phyloP scores from a whole-genome alignment of 768 basidiomycete genomes.

The Hypsizygus marmoreus region DNA sequence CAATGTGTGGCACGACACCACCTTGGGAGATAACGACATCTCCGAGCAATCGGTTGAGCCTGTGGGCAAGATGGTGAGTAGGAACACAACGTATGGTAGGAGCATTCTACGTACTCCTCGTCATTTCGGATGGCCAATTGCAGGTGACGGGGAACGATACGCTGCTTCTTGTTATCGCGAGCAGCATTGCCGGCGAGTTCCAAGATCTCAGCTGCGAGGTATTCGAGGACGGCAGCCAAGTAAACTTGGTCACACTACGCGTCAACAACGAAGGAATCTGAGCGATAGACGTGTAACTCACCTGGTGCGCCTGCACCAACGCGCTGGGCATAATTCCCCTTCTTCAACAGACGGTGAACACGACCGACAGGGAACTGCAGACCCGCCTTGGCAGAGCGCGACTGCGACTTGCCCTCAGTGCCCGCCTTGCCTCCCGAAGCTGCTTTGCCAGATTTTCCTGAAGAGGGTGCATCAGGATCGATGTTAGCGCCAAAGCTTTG shows the following conservation, averaged over 20 bases:
- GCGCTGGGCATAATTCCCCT: conserved; percentile 84
- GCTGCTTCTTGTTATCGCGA: conserved; percentile 91
- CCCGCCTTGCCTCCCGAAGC: conserved; percentile 70
- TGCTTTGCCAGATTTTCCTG: conserved; percentile 64
- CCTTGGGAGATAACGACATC: conserved; percentile 94
- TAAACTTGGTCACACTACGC: conserved; percentile 55
- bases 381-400: conserved; percentile 75
- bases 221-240: conserved; percentile 90
- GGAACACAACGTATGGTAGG: not conserved
- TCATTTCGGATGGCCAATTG: conserved; percentile 95
- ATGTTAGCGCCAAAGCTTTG: not conserved
- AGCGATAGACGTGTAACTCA: conserved; percentile 27
- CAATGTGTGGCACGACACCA: conserved; percentile 87
- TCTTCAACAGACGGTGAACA: conserved; percentile 87
- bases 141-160: conserved; percentile 93
- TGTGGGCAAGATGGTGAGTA: conserved; percentile 24
- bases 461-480: conserved; percentile 7
- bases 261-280: not conserved
- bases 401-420: conserved; percentile 54
- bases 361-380: conserved; percentile 92
- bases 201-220: conserved; percentile 91
- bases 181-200: conserved; percentile 91
- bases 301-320: conserved; percentile 89
- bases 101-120: conserved; percentile 62
- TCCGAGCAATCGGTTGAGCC: conserved; percentile 70